Percentiles rank a stretch among this genome's conserved stretches.
phyloP scores from a whole-genome alignment of 75 land plant genomes.

The Cryptomeria japonica region DNA sequence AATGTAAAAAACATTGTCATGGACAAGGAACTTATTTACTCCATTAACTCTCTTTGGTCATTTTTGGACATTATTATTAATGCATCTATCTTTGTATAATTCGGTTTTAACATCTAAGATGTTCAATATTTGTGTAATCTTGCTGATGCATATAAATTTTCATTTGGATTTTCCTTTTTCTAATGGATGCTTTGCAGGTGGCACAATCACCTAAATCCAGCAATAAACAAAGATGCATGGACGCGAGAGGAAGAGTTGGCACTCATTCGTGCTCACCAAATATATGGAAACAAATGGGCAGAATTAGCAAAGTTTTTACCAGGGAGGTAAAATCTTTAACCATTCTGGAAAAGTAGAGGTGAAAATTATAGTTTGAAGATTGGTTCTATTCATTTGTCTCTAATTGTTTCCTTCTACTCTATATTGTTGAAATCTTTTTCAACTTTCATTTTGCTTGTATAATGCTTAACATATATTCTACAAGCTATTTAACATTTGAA shows the following conservation, averaged over 20 bases:
- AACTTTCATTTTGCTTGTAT: not conserved
- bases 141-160: not conserved
- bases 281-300: conserved; percentile 90
- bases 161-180: not conserved
- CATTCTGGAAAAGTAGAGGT: not conserved
- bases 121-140: not conserved
- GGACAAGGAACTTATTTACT: not conserved
- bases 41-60: not conserved
- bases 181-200: conserved; percentile 46
- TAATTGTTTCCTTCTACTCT: not conserved
- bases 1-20: not conserved
- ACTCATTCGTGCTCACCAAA: conserved; percentile 73
- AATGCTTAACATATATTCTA: not conserved
- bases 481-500: not conserved
- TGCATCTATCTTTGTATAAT: not conserved
- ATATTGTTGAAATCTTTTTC: no score
- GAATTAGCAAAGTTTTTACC: conserved; percentile 77
- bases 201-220: conserved; percentile 91
- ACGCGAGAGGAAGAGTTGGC: conserved; percentile 78
- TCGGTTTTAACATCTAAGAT: not conserved
- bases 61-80: not conserved
- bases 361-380: not conserved
- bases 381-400: not conserved
- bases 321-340: conserved; percentile 48
- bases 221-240: conserved; percentile 85